Evolutionary conservation across 192 early-diverging fungal species (phyloP), one percentile per base, ranked within the genome.

Genomic region (Phlyctochytrium arcticum): DNA sequence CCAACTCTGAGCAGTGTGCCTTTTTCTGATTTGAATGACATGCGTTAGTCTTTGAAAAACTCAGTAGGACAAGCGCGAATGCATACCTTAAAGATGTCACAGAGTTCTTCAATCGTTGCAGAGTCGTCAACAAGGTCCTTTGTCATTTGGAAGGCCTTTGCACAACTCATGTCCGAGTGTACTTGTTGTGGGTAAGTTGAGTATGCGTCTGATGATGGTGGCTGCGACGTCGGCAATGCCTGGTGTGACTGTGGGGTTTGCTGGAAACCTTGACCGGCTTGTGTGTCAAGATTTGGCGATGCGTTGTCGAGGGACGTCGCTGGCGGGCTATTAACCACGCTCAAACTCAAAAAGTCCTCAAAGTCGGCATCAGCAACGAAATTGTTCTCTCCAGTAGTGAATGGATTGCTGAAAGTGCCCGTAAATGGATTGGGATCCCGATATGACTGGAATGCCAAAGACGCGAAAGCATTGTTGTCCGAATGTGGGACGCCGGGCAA

Each of bases 1-100:
- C 27, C 59, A 75, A 64, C 36, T 75, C 73, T 27, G 69, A 51
- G 39, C 73, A 75, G 33, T 67, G 59, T 4, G 73, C 73, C 54
- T 75, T 75, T 7, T n/a, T 64, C 19, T 64, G 54, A 48, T 17
- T 17, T 15, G 15, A 53, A 53, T 53, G 3, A 27, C 29, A 53
- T 15, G 19, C 15, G 50, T 53, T 27, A 53, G n/a, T 53, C 19
- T 19, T 19, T 51, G 50, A 2, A 26, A 17, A 2, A 26, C 3
- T 26, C 19, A 5, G n/a, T 51, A 54, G 15, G 9, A 62, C 44
- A 53, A 5, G 17, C n/a, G 19, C 6, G 7, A 12, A 56, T 8
- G 39, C 10, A 54, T 53, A 19, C 17, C 57, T 66, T 75, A 65
- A 75, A 75, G 15, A 75, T 44, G 24, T 75, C 65, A 46, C 73